Percentiles rank a stretch among this genome's conserved stretches.
Conservation (phyloP, 441 rosid genomes). For the Dalechampia spathulata region DNA sequence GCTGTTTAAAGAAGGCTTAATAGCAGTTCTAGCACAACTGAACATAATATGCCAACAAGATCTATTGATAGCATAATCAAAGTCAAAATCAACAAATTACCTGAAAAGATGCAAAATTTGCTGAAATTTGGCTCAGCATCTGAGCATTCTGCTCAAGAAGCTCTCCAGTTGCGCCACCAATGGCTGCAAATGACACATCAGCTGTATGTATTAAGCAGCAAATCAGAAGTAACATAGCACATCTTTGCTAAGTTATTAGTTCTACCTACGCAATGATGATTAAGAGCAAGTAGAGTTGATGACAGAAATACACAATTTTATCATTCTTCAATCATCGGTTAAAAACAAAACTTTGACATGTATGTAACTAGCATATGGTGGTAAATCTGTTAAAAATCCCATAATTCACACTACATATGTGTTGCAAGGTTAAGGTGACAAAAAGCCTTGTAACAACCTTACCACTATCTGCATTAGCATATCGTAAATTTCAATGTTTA, state of each 20-base stretch:
- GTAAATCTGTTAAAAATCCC: not conserved
- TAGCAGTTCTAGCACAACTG: too few relatives aligned
- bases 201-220: conserved; percentile 6
- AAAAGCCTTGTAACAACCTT: too few relatives aligned
- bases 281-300: not conserved
- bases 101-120: conserved; percentile 73
- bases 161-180: conserved; percentile 76
- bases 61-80: not conserved
- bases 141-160: conserved; percentile 84
- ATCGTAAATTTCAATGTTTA: not conserved
- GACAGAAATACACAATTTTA: not conserved
- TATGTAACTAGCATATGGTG: not conserved
- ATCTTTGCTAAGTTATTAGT: not conserved
- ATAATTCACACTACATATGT: not conserved
- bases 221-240: not conserved
- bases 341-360: not conserved
- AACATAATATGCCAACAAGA: too few relatives aligned
- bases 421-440: not conserved
- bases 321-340: not conserved
- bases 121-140: conserved; percentile 62
- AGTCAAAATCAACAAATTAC: conserved; percentile 22
- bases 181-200: conserved; percentile 38
- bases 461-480: too few relatives aligned
- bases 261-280: not conserved
- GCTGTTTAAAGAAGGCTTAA: too few relatives aligned